Evolutionary conservation across 83 land plant species (phyloP), one percentile per base, ranked within the genome.

Genomic region (Picea abies): DNA sequence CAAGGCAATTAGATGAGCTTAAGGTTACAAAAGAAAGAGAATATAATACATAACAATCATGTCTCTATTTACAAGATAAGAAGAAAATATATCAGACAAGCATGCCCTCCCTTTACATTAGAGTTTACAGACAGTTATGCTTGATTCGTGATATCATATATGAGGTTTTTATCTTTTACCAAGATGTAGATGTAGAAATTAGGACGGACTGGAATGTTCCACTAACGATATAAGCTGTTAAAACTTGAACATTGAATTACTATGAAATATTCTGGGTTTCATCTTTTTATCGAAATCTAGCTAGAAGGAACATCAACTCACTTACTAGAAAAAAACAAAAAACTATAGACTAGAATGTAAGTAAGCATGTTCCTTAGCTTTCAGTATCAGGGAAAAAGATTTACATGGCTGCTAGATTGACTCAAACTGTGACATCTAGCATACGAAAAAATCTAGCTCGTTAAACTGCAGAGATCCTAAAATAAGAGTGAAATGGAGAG

Each of bases 1-100:
- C 60, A 84, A 83, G 39, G 17, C 17, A 61, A 79, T 25, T 52
- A 11, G 61, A 76, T 52, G 26, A 76, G 32, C 61, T 52, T 25
- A 23, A 7, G 32, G 23, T 76, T 25, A 76, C 16, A 19, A 70
- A 76, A 56, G 56, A 22, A 39, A 23, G 14, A 52, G 56, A 22
- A 44, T 37, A n/a, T 20, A 70, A 52, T 35, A 26, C 37, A 37
- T 4, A n/a, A 70, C 75, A 17, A 70, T 37, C 47, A 19, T 8
- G 47, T 70, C 44, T 70, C n/a, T 1, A 6, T 70, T 70, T 16
- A 70, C 47, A 70, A 32, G 8, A 70, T 70, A 37, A 70, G 19
- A 17, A 70, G 22, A 70, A 70, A 16, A 70, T 17, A 41, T 17
- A 35, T 32, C 22, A 73, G 20, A 22, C 47, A 29, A 5, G 35